A percentile compares a stretch with the other conserved stretches of the same genome.
phyloP scores from a whole-genome alignment of 1,139 yeast genomes.

The Williopsis jadinii region DNA sequence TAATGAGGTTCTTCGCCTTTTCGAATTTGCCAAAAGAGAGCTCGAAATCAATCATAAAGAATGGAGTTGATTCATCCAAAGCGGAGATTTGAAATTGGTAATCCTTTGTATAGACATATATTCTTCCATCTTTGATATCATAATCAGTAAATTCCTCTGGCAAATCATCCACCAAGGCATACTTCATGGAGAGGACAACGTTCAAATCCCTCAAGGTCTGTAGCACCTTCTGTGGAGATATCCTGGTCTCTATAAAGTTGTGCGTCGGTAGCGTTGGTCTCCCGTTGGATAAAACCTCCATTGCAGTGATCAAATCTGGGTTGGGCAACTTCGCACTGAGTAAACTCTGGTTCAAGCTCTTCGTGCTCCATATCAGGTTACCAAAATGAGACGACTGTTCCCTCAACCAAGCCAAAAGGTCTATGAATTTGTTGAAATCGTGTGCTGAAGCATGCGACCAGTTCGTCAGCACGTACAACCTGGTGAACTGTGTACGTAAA shows the following conservation, averaged over 20 bases:
- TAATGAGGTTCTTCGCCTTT: conserved; percentile 14
- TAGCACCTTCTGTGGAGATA: conserved; percentile 49
- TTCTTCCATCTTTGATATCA: conserved; percentile 67
- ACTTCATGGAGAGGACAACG: conserved; percentile 63
- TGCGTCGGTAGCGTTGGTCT: conserved; percentile 71
- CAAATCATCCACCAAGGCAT: conserved; percentile 59
- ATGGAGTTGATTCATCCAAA: conserved; percentile 64
- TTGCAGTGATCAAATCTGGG: conserved; percentile 79
- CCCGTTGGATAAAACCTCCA: conserved; percentile 76
- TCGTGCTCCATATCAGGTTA: conserved; percentile 57
- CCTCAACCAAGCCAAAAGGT: conserved; percentile 79
- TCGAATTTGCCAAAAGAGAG: conserved; percentile 41
- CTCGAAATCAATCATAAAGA: conserved; percentile 70
- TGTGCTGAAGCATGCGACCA: conserved; percentile 70
- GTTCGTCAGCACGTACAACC: conserved; percentile 75
- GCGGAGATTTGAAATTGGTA: conserved; percentile 69
- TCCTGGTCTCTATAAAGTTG: conserved; percentile 45
- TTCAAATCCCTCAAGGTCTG: conserved; percentile 65
- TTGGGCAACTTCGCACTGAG: conserved; percentile 84
- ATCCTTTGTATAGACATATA: conserved; percentile 59
- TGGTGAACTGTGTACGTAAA: conserved; percentile 74
- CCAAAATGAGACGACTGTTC: conserved; percentile 67
- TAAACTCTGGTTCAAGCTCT: conserved; percentile 54
- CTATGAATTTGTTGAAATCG: conserved; percentile 70
- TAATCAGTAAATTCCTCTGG: conserved; percentile 62